A percentile compares a stretch with the other conserved stretches of the same genome.
phyloP scores from a whole-genome alignment of 2,329 filamentous ascomycete genomes.

The Leptoxyphium fumago region DNA sequence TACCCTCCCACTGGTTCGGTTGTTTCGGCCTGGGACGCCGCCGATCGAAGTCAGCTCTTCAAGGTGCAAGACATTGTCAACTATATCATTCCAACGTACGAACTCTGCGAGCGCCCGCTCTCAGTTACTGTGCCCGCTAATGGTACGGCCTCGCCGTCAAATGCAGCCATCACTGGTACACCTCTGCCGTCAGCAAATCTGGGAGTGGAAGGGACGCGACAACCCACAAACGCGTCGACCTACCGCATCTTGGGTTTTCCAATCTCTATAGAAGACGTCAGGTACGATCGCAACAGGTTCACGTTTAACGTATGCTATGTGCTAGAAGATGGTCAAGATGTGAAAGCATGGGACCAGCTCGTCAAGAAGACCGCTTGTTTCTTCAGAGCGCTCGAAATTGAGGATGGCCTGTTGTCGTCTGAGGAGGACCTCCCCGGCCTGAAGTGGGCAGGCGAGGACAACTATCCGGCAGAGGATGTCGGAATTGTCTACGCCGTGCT shows the following conservation, averaged over 20 bases:
- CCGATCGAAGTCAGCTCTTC: slow-evolving; percentile 6
- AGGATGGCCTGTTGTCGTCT: slow-evolving; percentile 66
- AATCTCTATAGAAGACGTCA: slow-evolving; percentile 64
- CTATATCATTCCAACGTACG: slow-evolving; percentile 88
- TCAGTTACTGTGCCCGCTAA: slow-evolving; percentile 35
- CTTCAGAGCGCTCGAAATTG: slow-evolving; percentile 81
- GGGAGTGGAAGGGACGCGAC: too few relatives aligned
- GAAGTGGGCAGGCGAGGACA: slow-evolving; percentile 14
- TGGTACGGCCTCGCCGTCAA: background rate
- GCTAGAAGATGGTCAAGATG: slow-evolving; percentile 52
- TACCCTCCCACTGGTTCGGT: slow-evolving; percentile 9
- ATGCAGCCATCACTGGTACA: background rate
- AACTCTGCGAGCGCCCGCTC: slow-evolving; percentile 85
- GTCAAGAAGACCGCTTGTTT: slow-evolving; percentile 73
- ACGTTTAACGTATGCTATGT: slow-evolving; percentile 96
- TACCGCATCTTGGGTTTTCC: slow-evolving; percentile 78
- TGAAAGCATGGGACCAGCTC: slow-evolving; percentile 56
- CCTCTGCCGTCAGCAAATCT: background rate
- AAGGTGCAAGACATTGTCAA: slow-evolving; percentile 68
- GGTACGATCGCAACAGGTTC: slow-evolving; percentile 74
- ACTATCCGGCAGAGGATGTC: slow-evolving; percentile 13
- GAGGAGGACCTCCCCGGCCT: slow-evolving; percentile 29
- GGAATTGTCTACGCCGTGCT: slow-evolving; percentile 52
- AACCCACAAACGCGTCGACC: slow-evolving; percentile 41
- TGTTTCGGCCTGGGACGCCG: slow-evolving; percentile 4